phyloP scores from a whole-genome alignment of 2,329 filamentous ascomycete species.

The Juglanconis oblonga region DNA sequence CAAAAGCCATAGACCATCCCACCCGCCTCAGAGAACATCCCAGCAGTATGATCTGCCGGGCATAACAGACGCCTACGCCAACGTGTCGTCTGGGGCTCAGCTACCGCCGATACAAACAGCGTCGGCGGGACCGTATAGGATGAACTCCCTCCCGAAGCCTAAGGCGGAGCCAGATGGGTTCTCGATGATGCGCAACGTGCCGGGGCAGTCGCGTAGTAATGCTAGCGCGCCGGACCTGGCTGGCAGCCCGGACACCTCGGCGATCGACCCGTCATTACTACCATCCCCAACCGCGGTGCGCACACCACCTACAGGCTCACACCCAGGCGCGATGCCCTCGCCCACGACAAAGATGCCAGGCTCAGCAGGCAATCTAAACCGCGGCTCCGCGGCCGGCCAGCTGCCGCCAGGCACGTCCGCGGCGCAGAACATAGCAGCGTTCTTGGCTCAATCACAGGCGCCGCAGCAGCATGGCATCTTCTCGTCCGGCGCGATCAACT shows the following conservation, averaged over 20 bases:
- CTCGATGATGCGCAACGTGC: constrained; percentile 37
- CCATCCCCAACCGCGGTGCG: constrained; percentile 40
- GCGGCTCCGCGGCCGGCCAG: constrained; percentile 21
- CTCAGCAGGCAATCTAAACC: constrained; percentile 23
- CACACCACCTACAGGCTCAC: constrained; percentile 30
- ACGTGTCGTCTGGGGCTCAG: constrained; percentile 39
- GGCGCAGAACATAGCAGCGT: constrained; percentile 14
- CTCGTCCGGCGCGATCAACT: constrained; percentile 30
- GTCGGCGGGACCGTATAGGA: constrained; percentile 23
- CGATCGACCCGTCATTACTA: constrained; percentile 43
- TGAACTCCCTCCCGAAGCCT: constrained; percentile 26
- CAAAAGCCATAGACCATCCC: constrained; percentile 22
- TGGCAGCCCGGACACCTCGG: constrained; percentile 26
- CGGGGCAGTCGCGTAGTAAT: constrained; percentile 36
- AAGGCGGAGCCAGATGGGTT: constrained; percentile 39
- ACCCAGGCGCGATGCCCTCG: constrained; percentile 22
- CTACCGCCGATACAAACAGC: constrained; percentile 33
- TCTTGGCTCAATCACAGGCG: constrained; percentile 7
- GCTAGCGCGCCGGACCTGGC: constrained; percentile 33
- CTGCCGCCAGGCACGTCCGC: constrained; percentile 26
- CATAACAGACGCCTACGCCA: constrained; percentile 28
- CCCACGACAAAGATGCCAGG: constrained; percentile 21
- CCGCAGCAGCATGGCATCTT: constrained; percentile 24
- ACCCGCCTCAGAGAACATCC: constrained; percentile 18
- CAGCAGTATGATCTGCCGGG: constrained; percentile 11